Conservation (phyloP, 306 rosid genomes). For the Biancaea sappan region DNA sequence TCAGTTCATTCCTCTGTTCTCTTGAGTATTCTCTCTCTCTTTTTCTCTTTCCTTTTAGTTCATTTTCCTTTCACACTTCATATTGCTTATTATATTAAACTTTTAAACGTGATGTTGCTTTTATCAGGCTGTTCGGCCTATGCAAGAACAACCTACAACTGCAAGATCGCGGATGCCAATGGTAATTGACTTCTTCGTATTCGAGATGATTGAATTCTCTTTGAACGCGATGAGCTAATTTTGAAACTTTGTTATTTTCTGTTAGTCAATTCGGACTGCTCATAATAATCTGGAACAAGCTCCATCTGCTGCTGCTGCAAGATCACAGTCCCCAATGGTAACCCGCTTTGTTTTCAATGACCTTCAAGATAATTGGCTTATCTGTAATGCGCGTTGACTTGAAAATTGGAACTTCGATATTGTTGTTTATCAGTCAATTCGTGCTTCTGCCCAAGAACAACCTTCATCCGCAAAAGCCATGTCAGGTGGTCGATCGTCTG, state of each 20-base stretch:
- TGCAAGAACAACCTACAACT: slow-evolving; percentile 39
- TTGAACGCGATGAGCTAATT: neutral
- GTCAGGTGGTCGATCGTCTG: slow-evolving; percentile 38
- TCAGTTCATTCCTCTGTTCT: too few relatives aligned
- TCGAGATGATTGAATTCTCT: neutral
- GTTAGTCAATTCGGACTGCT: slow-evolving; percentile 41
- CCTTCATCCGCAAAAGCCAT: slow-evolving; percentile 40
- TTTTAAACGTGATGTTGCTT: neutral
- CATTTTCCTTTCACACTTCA: too few relatives aligned
- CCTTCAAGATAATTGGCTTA: neutral
- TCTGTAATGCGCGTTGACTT: slow-evolving; percentile 18
- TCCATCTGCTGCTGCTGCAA: slow-evolving; percentile 34
- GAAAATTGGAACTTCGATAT: slow-evolving; percentile 19
- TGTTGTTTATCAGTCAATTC: slow-evolving; percentile 49
- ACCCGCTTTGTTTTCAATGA: neutral
- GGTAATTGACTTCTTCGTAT: slow-evolving; percentile 32
- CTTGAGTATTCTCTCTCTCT: too few relatives aligned
- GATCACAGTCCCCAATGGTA: slow-evolving; percentile 51
- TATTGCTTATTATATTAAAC: neutral
- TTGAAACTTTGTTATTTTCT: slow-evolving; percentile 18
- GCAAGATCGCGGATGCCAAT: slow-evolving; percentile 44
- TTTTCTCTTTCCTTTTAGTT: too few relatives aligned
- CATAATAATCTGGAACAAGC: slow-evolving; percentile 34
- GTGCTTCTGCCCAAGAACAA: slow-evolving; percentile 55
- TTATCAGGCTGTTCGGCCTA: slow-evolving; percentile 35